These are phyloP conservation scores for Penicillium verhagenii DNA, from an alignment of 495 filamentous ascomycete genomes.

Conservation along the genomic window DNA sequence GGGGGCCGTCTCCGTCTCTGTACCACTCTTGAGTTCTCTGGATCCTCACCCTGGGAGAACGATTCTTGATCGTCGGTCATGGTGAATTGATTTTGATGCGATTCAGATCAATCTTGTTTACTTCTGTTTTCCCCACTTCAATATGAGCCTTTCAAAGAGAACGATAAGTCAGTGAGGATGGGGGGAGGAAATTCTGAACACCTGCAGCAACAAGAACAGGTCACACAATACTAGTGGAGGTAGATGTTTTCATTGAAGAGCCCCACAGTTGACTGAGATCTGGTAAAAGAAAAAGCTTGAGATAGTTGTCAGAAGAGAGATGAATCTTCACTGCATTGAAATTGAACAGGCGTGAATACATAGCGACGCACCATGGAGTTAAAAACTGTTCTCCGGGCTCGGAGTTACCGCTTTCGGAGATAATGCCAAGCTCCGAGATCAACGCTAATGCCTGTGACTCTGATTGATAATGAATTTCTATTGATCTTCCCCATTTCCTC, in stretches of 20 bases:
- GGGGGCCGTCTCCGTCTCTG: constrained; percentile 40
- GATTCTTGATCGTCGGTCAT: constrained; percentile 12
- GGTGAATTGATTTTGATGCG: not conserved
- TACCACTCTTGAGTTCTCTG: constrained; percentile 16
- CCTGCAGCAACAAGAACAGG: not conserved
- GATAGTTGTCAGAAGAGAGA: not conserved
- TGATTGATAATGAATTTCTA: not conserved
- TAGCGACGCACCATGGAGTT: constrained; percentile 7
- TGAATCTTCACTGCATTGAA: not conserved
- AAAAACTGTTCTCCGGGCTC: constrained; percentile 10
- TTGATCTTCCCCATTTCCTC: too few species aligned
- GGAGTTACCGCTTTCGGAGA: constrained; percentile 18
- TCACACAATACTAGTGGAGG: not conserved
- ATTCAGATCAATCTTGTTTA: not conserved
- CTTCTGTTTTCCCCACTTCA: not conserved
- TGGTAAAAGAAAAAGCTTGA: not conserved
- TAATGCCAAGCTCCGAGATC: constrained; percentile 11
- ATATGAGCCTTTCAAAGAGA: too few species aligned
- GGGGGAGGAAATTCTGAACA: not conserved
- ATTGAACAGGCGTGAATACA: constrained; percentile 1
- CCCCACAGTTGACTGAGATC: not conserved
- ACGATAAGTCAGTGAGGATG: not conserved
- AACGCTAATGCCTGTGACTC: not conserved
- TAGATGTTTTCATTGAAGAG: not conserved
- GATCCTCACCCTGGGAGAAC: constrained; percentile 4